A percentile compares a stretch with the other conserved stretches of the same genome.
Conservation (phyloP, 2,329 filamentous ascomycete species). For the Stachybotrys chartarum region DNA sequence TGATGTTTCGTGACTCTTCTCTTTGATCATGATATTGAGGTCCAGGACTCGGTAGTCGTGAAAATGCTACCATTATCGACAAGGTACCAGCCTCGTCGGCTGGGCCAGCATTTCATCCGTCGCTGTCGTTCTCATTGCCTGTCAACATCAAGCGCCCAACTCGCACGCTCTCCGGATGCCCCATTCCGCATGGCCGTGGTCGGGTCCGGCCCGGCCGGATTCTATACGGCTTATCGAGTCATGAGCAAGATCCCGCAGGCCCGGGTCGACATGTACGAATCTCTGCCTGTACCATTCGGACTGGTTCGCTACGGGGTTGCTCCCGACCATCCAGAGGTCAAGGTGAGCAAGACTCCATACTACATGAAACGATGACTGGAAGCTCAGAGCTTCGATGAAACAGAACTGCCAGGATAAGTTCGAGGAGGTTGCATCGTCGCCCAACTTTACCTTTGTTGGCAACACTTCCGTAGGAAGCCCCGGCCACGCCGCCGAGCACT, state of each 20-base stretch:
- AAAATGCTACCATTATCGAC: background rate
- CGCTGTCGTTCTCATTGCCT: constrained; percentile 7
- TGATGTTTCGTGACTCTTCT: background rate
- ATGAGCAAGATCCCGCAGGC: constrained; percentile 68
- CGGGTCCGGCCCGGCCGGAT: constrained; percentile 90
- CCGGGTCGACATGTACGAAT: constrained; percentile 91
- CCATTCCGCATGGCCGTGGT: constrained; percentile 78
- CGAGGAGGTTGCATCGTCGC: constrained; percentile 73
- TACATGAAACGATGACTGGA: background rate
- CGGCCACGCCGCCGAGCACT: constrained; percentile 29
- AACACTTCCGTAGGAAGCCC: constrained; percentile 71
- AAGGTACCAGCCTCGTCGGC: constrained; percentile 1
- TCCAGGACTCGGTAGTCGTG: background rate
- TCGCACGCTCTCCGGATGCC: constrained; percentile 24
- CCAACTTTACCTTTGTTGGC: constrained; percentile 83
- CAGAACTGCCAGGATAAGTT: constrained; percentile 96
- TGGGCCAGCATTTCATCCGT: constrained; percentile 2
- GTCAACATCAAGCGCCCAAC: background rate
- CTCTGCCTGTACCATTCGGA: constrained; percentile 85
- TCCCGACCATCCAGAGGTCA: constrained; percentile 97
- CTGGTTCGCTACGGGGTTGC: constrained; percentile 91
- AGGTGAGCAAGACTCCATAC: constrained; percentile 46
- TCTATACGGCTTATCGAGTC: constrained; percentile 85
- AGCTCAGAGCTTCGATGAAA: too few species aligned
- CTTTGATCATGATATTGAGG: background rate